A percentile compares a stretch with the other conserved stretches of the same genome.
Conservation (phyloP, 345 rosid genomes). For the Bruguiera sexangula region DNA sequence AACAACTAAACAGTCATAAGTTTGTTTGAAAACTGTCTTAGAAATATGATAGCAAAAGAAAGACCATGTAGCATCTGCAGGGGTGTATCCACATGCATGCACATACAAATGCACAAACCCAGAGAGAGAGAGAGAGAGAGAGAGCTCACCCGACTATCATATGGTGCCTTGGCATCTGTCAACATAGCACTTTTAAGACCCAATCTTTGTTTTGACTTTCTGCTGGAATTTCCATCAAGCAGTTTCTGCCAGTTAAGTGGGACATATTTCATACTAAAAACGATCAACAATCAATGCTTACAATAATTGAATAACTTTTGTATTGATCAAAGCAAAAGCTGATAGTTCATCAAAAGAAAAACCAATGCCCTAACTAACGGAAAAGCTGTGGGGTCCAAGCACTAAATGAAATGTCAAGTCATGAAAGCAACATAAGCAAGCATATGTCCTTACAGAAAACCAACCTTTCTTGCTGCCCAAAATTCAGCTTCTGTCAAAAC, state of each 20-base stretch:
- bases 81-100: neutral
- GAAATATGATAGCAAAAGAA: neutral
- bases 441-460: conserved; percentile 7
- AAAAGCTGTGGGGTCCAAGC: conserved; percentile 1
- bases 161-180: conserved; percentile 67
- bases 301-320: neutral
- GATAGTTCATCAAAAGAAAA: neutral
- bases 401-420: conserved; percentile 4
- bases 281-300: neutral
- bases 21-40: neutral
- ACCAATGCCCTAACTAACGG: neutral
- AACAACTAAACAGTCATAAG: conserved; percentile 9
- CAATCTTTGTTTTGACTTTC: conserved; percentile 64
- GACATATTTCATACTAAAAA: neutral
- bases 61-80: neutral
- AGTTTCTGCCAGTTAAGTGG: conserved; percentile 44
- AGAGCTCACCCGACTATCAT: conserved; percentile 78
- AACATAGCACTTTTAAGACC: conserved; percentile 91
- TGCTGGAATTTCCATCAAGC: conserved; percentile 58
- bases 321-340: neutral
- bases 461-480: conserved; percentile 96
- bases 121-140: conserved; percentile 1
- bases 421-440: conserved; percentile 2
- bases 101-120: neutral
- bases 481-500: conserved; percentile 80